Evolutionary conservation across 2,329 filamentous ascomycete genomes (phyloP), one percentile per base, ranked within the genome.

Genomic region (Emergomyces pasteurianus): DNA sequence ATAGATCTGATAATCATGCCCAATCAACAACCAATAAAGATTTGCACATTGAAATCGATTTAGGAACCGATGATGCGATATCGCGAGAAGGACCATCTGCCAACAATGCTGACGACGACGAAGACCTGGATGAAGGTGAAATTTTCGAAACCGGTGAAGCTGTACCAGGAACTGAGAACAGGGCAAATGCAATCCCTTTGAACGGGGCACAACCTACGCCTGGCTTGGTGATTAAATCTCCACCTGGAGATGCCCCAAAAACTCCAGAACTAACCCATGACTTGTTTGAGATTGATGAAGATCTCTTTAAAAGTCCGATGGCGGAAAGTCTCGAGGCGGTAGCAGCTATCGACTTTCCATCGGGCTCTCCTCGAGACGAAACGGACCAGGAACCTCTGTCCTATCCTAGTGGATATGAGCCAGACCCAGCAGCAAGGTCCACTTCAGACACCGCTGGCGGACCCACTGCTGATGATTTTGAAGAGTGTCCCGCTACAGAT

Each of bases 211-310:
- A 52, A 34, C 12, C 21, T 12, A 40, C 21, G 4, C 8, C 55
- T 10, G 36, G 2, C 12, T 16, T 58, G 38, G 31, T 12, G 31
- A 42, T 38, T 21, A 21, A 50, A 28, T 43, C 16, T 53, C n/a
- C 38, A 4, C 2, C 52, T 16, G 40, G 28, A 46, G 34, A 36
- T 53, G 42, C 26, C 14, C 61, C 61, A 59, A 52, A 53, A n/a
- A 67, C 64, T 26, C 62, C 65, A 46, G 62, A 65, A 66, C 64
- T 65, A 26, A 64, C 65, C 47, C 65, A 74, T 64, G 67, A 72
- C 60, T 62, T 71, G 57, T 67, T 73, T 55, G 72, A 67, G 58
- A 67, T 70, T 59, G 65, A 69, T 60, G 72, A 72, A 59, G 72
- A 73, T 52, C 53, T 71, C 18, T 67, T 73, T 61, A 68, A 70